These are phyloP conservation scores for Penicillium sp. DNA, from an alignment of 2,329 filamentous ascomycete species.

Conservation along the genomic window DNA sequence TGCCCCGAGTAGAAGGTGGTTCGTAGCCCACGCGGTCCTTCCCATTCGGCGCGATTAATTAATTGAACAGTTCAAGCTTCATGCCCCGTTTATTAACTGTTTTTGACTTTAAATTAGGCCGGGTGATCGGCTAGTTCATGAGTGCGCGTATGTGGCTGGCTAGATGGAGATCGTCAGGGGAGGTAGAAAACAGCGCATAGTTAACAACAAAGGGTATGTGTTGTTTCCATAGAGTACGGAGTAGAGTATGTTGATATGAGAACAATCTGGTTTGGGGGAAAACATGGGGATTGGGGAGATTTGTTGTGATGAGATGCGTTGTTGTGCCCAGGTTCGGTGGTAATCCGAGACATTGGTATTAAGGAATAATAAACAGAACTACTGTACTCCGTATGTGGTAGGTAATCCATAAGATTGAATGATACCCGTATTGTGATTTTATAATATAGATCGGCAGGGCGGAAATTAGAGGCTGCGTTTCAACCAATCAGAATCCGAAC, in stretches of 20 bases:
- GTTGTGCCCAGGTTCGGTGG: not conserved
- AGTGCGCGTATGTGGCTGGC: not conserved
- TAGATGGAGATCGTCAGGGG: conserved; percentile 7
- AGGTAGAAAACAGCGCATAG: conserved; percentile 3
- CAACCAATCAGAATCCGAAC: not conserved
- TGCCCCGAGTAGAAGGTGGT: not conserved
- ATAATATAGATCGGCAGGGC: conserved; percentile 21
- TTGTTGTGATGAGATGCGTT: not conserved
- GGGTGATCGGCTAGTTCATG: conserved; percentile 8
- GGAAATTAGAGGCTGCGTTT: conserved; percentile 18
- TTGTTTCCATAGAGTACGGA: not conserved
- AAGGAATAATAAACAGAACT: not conserved
- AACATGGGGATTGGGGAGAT: not conserved
- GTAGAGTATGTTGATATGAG: not conserved
- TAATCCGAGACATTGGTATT: not conserved
- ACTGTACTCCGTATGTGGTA: not conserved
- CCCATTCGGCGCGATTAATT: not conserved
- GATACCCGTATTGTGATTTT: conserved; percentile 1
- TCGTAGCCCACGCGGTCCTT: not conserved
- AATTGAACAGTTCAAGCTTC: conserved; percentile 1
- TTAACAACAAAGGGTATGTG: not conserved
- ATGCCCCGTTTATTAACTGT: not conserved
- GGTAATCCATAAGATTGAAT: not conserved
- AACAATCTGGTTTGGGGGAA: not conserved
- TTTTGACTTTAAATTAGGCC: not conserved